Evolutionary conservation across 1,284 basidiomycete genomes (phyloP).

Genomic region (Microstroma glucosiphilum): DNA sequence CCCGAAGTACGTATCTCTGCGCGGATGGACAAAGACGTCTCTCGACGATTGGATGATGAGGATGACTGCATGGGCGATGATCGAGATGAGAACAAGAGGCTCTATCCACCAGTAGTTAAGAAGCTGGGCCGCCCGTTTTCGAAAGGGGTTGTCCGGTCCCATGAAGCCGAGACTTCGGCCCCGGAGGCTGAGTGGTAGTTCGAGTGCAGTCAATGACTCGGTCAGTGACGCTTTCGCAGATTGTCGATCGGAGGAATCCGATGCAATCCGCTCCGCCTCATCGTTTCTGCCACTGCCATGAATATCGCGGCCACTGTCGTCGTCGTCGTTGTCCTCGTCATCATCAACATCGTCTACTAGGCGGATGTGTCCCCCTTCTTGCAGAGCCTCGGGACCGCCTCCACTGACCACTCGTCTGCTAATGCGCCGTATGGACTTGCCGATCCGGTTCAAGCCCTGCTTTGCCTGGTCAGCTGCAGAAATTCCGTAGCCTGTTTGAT

Average conservation of each 20-base stretch:
- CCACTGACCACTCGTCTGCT: slow-evolving; percentile 73
- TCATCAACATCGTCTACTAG: slow-evolving; percentile 15
- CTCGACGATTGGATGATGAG: slow-evolving; percentile 71
- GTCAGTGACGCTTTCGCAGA: background rate
- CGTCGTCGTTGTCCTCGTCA: no score
- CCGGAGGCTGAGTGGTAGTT: slow-evolving; percentile 54
- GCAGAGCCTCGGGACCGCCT: slow-evolving; percentile 29
- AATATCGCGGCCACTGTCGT: no score
- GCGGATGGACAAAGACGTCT: slow-evolving; percentile 55
- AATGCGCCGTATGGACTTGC: slow-evolving; percentile 58
- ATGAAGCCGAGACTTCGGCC: slow-evolving; percentile 75
- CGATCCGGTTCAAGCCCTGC: slow-evolving; percentile 25
- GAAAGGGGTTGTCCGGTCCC: slow-evolving; percentile 56
- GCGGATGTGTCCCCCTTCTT: slow-evolving; percentile 21
- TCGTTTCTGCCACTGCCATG: slow-evolving; percentile 26
- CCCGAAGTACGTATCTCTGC: slow-evolving; percentile 68
- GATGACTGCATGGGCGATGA: slow-evolving; percentile 75
- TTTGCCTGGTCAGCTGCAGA: slow-evolving; percentile 18
- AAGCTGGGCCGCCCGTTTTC: slow-evolving; percentile 21
- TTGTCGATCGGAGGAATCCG: background rate
- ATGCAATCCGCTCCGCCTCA: background rate
- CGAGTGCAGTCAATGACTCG: background rate
- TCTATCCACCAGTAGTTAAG: slow-evolving; percentile 68
- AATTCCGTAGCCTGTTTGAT: background rate
- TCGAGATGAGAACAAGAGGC: slow-evolving; percentile 72